Evolutionary conservation across 2,329 filamentous ascomycete species (phyloP), one percentile per base, ranked within the genome.

Genomic region (Pseudogymnoascus sp.): DNA sequence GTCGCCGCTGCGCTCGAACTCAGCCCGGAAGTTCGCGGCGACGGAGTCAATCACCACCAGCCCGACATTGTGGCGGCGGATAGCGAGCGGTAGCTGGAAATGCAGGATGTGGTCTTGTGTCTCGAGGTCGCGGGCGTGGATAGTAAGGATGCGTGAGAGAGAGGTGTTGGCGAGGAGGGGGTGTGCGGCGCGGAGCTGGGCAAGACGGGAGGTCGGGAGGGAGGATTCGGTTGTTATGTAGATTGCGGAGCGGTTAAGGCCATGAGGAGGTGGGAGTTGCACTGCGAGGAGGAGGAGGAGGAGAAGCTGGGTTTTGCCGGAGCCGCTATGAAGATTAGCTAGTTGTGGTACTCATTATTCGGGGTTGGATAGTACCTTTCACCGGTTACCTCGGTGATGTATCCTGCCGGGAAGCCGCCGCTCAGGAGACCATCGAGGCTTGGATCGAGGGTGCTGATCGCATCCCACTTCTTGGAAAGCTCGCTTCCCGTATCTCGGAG

Each of bases 211-310:
- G 5, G 93, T 98, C 19, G 92, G 87, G 1, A 99, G 83, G 0
- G 90, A 82, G 0, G 91, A 88, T 77, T 99, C 95, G 46, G 95
- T 98, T 1, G 93, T 96, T 70, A 99, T 90, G 79, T 99, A 99
- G 37, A 99, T 82, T 0, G 91, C 89, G n/a, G 86, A 83, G 65
- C 86, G 86, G 38, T 83, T 83, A 0, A 92, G 81, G 5, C 91
- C 91, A 43, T 81, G 80, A 0, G 91, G 89, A 0, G 85, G 77
- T 2, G 90, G 86, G 4, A 98, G 87, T 75, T 99, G 95, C 14
- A 88, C 88, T 33, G 93, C 84, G 35, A 98, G 86, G 50, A 96
- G 86, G 28, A 99, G 83, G 22, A 88, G 87, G 28, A 98, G 84
- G 28, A 98, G 87, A 71, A 97, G 86, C 75, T 99, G 95, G 1